Conservation (phyloP, 257 asterid genomes). For the Ophiorrhiza pumila region DNA sequence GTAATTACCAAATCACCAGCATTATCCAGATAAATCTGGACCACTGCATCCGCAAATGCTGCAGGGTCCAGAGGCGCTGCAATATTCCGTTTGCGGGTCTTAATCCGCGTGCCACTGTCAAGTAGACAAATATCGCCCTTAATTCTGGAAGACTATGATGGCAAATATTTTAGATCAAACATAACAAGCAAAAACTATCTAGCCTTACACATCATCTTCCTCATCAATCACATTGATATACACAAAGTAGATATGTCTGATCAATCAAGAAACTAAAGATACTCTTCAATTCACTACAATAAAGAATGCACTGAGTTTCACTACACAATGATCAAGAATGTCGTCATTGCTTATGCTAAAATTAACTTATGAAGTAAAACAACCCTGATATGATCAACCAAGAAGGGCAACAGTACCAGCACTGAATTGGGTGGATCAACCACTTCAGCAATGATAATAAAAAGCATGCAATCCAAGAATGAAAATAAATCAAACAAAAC, state of each 20-base stretch:
- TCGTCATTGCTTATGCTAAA: neutral
- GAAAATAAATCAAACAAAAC: constrained; percentile 8
- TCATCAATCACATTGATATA: neutral
- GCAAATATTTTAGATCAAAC: neutral
- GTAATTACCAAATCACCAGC: constrained; percentile 96
- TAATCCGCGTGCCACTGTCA: constrained; percentile 99
- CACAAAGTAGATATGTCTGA: neutral
- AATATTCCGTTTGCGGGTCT: constrained; percentile 99
- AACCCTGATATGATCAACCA: neutral
- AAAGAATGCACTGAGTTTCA: neutral
- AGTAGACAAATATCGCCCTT: neutral
- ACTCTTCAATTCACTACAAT: neutral
- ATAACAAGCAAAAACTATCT: neutral
- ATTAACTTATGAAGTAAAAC: neutral
- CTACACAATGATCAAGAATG: neutral
- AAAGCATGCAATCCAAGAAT: constrained; percentile 7
- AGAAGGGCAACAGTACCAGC: neutral
- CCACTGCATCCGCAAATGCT: constrained; percentile 99
- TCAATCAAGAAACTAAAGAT: neutral
- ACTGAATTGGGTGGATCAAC: neutral
- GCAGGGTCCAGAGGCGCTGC: constrained; percentile 99
- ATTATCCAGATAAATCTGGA: constrained; percentile 99
- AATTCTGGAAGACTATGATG: neutral
- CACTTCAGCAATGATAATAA: neutral
- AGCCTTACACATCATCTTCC: neutral